These are phyloP conservation scores for Cladosporium cucumerinum DNA, from an alignment of 2,329 filamentous ascomycete species.

Conservation along the genomic window DNA sequence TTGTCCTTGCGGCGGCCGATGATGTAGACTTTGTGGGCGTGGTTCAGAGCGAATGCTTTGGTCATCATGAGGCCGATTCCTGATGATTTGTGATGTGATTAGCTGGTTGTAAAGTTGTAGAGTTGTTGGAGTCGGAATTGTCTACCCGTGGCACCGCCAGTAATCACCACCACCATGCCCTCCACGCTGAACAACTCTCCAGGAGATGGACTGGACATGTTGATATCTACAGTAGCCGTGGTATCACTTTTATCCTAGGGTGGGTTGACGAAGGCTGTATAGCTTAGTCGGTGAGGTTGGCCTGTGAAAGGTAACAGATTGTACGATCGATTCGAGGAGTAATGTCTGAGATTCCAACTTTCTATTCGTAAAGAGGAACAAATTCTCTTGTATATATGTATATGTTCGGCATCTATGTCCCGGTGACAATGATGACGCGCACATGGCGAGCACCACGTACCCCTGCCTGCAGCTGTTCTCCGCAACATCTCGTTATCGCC, in stretches of 20 bases:
- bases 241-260: background rate
- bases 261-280: background rate
- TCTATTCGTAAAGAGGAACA: background rate
- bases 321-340: background rate
- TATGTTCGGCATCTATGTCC: background rate
- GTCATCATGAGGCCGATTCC: conserved; percentile 49
- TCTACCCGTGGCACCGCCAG: conserved; percentile 52
- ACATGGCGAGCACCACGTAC: background rate
- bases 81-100: background rate
- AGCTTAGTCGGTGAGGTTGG: background rate
- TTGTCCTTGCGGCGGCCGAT: conserved; percentile 48
- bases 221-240: background rate
- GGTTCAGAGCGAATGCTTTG: conserved; percentile 43
- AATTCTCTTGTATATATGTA: background rate
- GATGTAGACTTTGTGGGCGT: conserved; percentile 53
- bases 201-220: background rate
- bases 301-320: background rate
- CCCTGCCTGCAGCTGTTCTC: background rate
- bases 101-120: background rate
- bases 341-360: background rate
- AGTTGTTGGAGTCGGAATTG: background rate
- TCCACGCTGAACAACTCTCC: conserved; percentile 49
- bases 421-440: background rate
- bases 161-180: conserved; percentile 52
- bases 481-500: background rate